Conservation (phyloP, 805 yeast species). For the Pichia sporocuriosa region DNA sequence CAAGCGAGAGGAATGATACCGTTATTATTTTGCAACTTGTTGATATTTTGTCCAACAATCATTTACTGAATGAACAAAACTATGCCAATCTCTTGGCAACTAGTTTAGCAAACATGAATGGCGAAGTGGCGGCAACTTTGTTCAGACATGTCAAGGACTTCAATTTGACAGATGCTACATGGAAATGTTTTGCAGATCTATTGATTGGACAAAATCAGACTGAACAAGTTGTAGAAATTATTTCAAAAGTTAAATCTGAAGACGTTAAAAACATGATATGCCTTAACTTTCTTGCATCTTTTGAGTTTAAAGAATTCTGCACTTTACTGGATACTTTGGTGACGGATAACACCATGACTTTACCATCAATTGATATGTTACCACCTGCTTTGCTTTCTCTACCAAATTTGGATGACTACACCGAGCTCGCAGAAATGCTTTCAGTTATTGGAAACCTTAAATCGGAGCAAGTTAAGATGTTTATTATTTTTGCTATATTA, state of each 20-base stretch:
- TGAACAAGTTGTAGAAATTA: constrained; percentile 10
- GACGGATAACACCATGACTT: background rate
- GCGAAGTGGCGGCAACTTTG: background rate
- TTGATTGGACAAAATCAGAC: constrained; percentile 9
- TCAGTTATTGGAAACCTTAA: constrained; percentile 1
- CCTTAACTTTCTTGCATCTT: constrained; percentile 10
- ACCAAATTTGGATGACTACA: constrained; percentile 9
- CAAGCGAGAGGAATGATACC: constrained; percentile 20
- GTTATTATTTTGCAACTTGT: constrained; percentile 13
- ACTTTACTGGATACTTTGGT: background rate
- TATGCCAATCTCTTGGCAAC: constrained; percentile 12
- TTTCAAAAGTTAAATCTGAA: constrained; percentile 8
- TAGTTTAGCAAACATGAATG: constrained; percentile 10
- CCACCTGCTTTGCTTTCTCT: constrained; percentile 11
- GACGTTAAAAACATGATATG: constrained; percentile 4
- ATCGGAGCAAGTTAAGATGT: constrained; percentile 5
- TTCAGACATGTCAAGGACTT: background rate
- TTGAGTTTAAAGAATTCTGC: constrained; percentile 8
- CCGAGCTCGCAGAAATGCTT: constrained; percentile 8
- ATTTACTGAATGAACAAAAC: constrained; percentile 8
- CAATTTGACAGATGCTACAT: constrained; percentile 1
- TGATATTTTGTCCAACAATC: background rate
- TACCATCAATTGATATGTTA: constrained; percentile 1
- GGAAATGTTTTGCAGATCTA: constrained; percentile 6
- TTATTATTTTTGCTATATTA: constrained; percentile 17